phyloP scores from a whole-genome alignment of 1,139 yeast genomes.

The Nakaseomyces uthaithaninus region DNA sequence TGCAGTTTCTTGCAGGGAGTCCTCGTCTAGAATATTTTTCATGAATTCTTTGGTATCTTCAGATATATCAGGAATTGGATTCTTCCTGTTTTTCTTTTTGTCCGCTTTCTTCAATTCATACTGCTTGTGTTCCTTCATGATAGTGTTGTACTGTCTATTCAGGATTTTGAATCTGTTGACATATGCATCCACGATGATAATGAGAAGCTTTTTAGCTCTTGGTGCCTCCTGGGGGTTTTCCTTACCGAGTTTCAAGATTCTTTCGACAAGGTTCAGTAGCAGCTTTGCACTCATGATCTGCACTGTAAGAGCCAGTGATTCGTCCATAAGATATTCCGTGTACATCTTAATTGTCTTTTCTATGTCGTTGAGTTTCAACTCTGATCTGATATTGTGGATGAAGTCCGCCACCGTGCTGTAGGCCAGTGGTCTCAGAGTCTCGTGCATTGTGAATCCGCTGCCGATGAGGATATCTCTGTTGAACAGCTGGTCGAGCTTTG shows the following conservation, averaged over 20 bases:
- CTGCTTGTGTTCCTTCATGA: conserved; percentile 53
- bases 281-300: conserved; percentile 97
- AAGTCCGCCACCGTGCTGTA: conserved; percentile 95
- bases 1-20: conserved; percentile 18
- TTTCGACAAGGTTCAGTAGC: conserved; percentile 76
- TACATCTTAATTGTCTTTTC: conserved; percentile 83
- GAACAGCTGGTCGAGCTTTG: conserved; percentile 75
- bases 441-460: conserved; percentile 84
- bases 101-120: conserved; percentile 37
- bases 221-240: conserved; percentile 60
- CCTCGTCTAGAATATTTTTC: conserved; percentile 20
- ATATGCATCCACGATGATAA: conserved; percentile 80
- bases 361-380: conserved; percentile 73
- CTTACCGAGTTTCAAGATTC: conserved; percentile 75
- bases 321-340: conserved; percentile 74
- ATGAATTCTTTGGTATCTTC: conserved; percentile 26
- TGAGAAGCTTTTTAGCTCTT: conserved; percentile 56
- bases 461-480: conserved; percentile 87
- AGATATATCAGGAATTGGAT: conserved; percentile 20
- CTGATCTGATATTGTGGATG: conserved; percentile 84
- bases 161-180: conserved; percentile 73
- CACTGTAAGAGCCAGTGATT: conserved; percentile 76
- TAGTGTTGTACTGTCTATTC: conserved; percentile 62
- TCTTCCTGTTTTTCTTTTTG: conserved; percentile 20
- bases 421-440: conserved; percentile 80